Conservation (phyloP, 1,284 basidiomycete species). For the Tilletia horrida region DNA sequence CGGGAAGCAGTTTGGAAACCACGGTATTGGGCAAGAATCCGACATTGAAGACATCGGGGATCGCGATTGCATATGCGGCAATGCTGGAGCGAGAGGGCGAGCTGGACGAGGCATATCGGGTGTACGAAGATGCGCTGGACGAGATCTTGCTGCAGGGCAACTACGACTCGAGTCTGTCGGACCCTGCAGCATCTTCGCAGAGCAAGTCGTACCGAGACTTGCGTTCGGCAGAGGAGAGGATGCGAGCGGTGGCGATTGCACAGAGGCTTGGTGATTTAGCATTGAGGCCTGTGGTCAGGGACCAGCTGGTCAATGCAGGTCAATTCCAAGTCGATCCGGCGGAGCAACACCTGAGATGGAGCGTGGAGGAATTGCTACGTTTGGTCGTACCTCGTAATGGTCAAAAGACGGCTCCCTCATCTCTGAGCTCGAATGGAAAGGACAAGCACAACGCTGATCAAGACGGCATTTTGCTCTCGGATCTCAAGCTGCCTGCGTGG, state of each 20-base stretch:
- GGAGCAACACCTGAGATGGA: slow-evolving; percentile 53
- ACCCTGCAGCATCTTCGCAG: not conserved
- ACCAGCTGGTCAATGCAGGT: slow-evolving; percentile 29
- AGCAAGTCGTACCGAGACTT: not conserved
- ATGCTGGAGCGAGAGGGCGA: slow-evolving; percentile 46
- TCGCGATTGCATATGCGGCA: slow-evolving; percentile 49
- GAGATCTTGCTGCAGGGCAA: slow-evolving; percentile 31
- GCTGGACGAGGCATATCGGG: slow-evolving; percentile 31
- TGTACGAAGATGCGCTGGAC: slow-evolving; percentile 45
- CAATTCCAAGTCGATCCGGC: slow-evolving; percentile 28
- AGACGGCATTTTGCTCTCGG: slow-evolving; percentile 38
- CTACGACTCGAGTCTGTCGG: slow-evolving; percentile 19
- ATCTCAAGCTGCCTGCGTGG: slow-evolving; percentile 54
- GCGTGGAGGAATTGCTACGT: slow-evolving; percentile 50
- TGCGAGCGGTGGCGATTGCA: slow-evolving; percentile 45
- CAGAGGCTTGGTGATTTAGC: slow-evolving; percentile 48
- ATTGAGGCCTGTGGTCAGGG: slow-evolving; percentile 24
- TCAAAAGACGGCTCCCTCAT: no score
- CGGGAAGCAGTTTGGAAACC: slow-evolving; percentile 1
- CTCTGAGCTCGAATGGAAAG: not conserved
- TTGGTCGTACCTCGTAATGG: slow-evolving; percentile 27
- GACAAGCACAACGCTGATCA: not conserved
- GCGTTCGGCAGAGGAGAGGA: slow-evolving; percentile 32
- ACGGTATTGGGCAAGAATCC: slow-evolving; percentile 14
- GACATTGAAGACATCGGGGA: slow-evolving; percentile 52